Percentiles rank a stretch among this genome's conserved stretches.
phyloP scores from a whole-genome alignment of 805 yeast species.

The Metschnikowia chrysomelidarum region DNA sequence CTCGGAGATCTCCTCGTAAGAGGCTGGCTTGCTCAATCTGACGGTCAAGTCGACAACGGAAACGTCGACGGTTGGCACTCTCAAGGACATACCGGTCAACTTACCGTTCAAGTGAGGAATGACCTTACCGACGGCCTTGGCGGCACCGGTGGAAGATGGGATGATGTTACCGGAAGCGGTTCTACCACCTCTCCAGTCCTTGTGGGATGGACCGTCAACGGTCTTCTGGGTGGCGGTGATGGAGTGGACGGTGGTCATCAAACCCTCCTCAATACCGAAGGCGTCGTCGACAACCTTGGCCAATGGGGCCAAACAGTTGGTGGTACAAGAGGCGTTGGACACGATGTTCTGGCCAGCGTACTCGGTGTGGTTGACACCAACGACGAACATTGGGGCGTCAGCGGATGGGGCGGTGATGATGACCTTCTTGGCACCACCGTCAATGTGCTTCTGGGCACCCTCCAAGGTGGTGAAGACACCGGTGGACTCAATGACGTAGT shows the following conservation, averaged over 20 bases:
- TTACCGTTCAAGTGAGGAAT: constrained; percentile 88
- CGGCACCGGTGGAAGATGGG: constrained; percentile 96
- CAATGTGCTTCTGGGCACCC: constrained; percentile 80
- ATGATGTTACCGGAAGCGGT: constrained; percentile 94
- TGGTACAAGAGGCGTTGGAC: constrained; percentile 94
- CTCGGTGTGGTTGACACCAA: constrained; percentile 82
- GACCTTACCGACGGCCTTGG: constrained; percentile 96
- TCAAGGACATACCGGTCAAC: constrained; percentile 90
- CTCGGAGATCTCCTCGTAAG: constrained; percentile 80
- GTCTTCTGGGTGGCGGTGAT: constrained; percentile 96
- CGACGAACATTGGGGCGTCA: constrained; percentile 94
- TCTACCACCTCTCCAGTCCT: constrained; percentile 99
- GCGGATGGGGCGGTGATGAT: constrained; percentile 91
- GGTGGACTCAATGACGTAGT: constrained; percentile 87
- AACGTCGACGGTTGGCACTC: constrained; percentile 92
- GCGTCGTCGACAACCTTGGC: constrained; percentile 85
- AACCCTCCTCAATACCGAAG: constrained; percentile 87
- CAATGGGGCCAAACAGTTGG: constrained; percentile 93
- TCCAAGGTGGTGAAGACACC: constrained; percentile 87
- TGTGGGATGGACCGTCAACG: constrained; percentile 95
- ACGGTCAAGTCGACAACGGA: constrained; percentile 92
- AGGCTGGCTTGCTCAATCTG: constrained; percentile 70
- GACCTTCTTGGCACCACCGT: constrained; percentile 94
- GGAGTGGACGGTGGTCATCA: constrained; percentile 96
- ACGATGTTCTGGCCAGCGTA: constrained; percentile 75